Evolutionary conservation across 768 basidiomycete genomes (phyloP).

Genomic region (Leccinum subgranulosum): DNA sequence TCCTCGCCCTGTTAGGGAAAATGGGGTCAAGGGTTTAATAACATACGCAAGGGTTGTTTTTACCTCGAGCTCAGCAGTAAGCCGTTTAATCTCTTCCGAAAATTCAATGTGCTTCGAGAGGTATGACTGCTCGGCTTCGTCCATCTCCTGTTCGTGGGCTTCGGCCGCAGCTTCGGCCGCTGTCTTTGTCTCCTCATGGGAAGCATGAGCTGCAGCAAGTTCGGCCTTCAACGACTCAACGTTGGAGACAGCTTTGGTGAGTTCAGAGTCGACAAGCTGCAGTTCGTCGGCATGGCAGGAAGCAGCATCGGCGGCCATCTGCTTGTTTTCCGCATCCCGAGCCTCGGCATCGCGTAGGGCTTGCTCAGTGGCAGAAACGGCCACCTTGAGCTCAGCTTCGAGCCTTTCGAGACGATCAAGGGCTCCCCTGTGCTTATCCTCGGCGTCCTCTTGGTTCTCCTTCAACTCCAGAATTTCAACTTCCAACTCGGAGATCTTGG

Average conservation of each 20-base stretch:
- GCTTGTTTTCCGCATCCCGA: slow-evolving; percentile 45
- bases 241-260: slow-evolving; percentile 41
- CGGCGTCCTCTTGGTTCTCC: slow-evolving; percentile 62
- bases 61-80: slow-evolving; percentile 67
- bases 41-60: slow-evolving; percentile 10
- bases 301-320: slow-evolving; percentile 39
- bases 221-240: slow-evolving; percentile 46
- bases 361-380: slow-evolving; percentile 44
- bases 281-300: slow-evolving; percentile 47
- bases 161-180: slow-evolving; percentile 45
- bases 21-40: neutral
- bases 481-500: slow-evolving; percentile 77
- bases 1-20: slow-evolving; percentile 56
- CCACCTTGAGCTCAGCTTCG: slow-evolving; percentile 52
- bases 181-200: slow-evolving; percentile 47
- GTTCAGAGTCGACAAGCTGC: slow-evolving; percentile 41
- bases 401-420: slow-evolving; percentile 45
- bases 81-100: slow-evolving; percentile 50
- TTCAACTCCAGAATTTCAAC: slow-evolving; percentile 75
- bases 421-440: slow-evolving; percentile 53
- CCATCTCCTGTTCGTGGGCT: slow-evolving; percentile 45
- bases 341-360: slow-evolving; percentile 45
- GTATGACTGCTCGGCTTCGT: slow-evolving; percentile 50
- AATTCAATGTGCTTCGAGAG: slow-evolving; percentile 50
- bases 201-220: slow-evolving; percentile 41